Conservation (phyloP, 225 moss, liverwort and hornwort genomes). For the Bryum argenteum region DNA sequence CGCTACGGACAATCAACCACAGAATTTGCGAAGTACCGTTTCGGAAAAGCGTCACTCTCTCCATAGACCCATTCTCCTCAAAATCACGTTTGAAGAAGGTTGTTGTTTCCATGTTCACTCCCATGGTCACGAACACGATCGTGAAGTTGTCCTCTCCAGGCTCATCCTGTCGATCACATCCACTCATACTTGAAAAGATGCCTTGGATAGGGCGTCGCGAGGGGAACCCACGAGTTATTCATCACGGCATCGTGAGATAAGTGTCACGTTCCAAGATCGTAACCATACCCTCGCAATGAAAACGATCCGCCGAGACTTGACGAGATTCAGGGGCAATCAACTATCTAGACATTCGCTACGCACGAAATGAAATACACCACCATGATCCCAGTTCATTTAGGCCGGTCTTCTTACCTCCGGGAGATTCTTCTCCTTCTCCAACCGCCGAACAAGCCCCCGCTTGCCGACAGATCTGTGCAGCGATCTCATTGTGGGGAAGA, state of each 20-base stretch:
- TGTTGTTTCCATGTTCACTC: conserved; percentile 98
- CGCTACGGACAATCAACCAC: background rate
- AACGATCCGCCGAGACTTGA: background rate
- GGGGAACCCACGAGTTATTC: background rate
- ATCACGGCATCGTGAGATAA: background rate
- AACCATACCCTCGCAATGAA: background rate
- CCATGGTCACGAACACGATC: conserved; percentile 97
- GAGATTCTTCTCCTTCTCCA: conserved; percentile 62
- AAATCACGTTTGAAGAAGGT: conserved; percentile 97
- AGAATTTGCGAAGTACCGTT: conserved; percentile 40
- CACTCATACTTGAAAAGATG: background rate
- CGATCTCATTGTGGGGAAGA: conserved; percentile 97
- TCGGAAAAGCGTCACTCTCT: conserved; percentile 88
- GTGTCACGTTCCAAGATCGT: background rate
- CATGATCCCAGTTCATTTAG: background rate
- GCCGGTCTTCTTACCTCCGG: conserved; percentile 43
- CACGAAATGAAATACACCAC: background rate
- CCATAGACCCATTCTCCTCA: conserved; percentile 98
- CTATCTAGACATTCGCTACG: background rate
- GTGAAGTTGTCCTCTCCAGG: conserved; percentile 83
- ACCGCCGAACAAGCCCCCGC: conserved; percentile 88
- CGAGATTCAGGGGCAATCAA: background rate
- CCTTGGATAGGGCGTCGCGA: background rate
- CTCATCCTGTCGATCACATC: conserved; percentile 40
- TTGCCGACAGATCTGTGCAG: conserved; percentile 97